Evolutionary conservation across 139 green algal genomes (phyloP).

Genomic region (Chlorella ohadii): DNA sequence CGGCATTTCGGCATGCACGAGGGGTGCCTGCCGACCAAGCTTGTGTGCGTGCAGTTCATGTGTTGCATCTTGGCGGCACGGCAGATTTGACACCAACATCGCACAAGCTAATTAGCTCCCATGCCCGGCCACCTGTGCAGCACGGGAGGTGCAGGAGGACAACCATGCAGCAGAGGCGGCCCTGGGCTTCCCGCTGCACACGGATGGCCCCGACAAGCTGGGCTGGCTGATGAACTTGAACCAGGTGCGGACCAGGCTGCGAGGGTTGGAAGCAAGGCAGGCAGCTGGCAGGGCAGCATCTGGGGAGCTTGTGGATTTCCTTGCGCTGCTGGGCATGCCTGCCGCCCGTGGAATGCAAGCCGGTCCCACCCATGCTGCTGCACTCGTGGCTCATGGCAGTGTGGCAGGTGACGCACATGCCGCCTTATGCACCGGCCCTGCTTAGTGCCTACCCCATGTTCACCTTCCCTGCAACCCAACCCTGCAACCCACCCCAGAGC

Average conservation of each 20-base stretch:
- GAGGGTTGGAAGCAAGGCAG: neutral
- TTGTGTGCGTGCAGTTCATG: too few species aligned
- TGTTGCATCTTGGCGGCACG: too few species aligned
- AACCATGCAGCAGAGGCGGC: constrained; percentile 74
- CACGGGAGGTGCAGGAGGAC: constrained; percentile 22
- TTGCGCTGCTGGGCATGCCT: too few species aligned
- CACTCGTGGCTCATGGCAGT: too few species aligned
- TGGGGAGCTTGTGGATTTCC: too few species aligned
- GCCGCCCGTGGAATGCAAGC: too few species aligned
- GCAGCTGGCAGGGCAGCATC: neutral
- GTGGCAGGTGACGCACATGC: too few species aligned
- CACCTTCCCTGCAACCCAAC: neutral
- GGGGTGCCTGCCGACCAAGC: too few species aligned
- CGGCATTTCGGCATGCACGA: too few species aligned
- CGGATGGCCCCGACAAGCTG: constrained; percentile 72
- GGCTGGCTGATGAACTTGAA: constrained; percentile 96
- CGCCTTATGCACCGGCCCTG: neutral
- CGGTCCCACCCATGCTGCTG: too few species aligned
- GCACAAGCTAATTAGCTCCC: neutral
- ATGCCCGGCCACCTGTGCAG: neutral
- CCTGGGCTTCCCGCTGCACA: constrained; percentile 84
- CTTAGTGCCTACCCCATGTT: neutral
- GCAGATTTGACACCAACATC: too few species aligned
- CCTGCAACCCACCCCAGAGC: constrained; percentile 59
- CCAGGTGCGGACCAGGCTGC: constrained; percentile 52